Evolutionary conservation across 2,329 filamentous ascomycete species (phyloP).

Genomic region (Sphaceloma murrayae): DNA sequence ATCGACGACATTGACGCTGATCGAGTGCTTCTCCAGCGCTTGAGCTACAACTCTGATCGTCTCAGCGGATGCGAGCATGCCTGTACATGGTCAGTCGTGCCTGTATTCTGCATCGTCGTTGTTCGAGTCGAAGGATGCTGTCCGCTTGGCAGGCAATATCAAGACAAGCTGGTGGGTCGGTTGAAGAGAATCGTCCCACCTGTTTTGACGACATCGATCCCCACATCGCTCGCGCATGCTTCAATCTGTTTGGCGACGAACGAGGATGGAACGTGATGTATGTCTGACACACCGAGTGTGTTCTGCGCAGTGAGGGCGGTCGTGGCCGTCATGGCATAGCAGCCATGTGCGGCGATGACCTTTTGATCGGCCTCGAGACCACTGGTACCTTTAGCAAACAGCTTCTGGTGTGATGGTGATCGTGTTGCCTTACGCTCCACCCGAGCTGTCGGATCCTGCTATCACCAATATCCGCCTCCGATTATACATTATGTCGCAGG

Average conservation of each 20-base stretch:
- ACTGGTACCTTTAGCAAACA: slow-evolving; percentile 37
- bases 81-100: slow-evolving; percentile 37
- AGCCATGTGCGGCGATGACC: slow-evolving; percentile 81
- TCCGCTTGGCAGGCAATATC: too few relatives aligned
- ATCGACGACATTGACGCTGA: slow-evolving; percentile 58
- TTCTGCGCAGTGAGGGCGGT: slow-evolving; percentile 95
- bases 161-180: too few relatives aligned
- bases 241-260: slow-evolving; percentile 83
- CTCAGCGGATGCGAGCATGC: slow-evolving; percentile 69
- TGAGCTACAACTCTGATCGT: slow-evolving; percentile 61
- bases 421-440: slow-evolving; percentile 64
- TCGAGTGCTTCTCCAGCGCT: slow-evolving; percentile 48
- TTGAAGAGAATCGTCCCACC: slow-evolving; percentile 52
- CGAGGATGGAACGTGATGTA: slow-evolving; percentile 65
- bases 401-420: not conserved
- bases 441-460: slow-evolving; percentile 82
- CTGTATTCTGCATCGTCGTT: not conserved
- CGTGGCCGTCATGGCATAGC: slow-evolving; percentile 93
- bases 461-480: slow-evolving; percentile 60
- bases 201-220: slow-evolving; percentile 83
- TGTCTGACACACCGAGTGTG: slow-evolving; percentile 70
- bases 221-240: slow-evolving; percentile 72
- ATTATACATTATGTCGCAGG: slow-evolving; percentile 13
- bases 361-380: slow-evolving; percentile 95
- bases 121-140: too few relatives aligned